Conservation (phyloP, 2,329 filamentous ascomycete species). For the Beauveria caledonica region DNA sequence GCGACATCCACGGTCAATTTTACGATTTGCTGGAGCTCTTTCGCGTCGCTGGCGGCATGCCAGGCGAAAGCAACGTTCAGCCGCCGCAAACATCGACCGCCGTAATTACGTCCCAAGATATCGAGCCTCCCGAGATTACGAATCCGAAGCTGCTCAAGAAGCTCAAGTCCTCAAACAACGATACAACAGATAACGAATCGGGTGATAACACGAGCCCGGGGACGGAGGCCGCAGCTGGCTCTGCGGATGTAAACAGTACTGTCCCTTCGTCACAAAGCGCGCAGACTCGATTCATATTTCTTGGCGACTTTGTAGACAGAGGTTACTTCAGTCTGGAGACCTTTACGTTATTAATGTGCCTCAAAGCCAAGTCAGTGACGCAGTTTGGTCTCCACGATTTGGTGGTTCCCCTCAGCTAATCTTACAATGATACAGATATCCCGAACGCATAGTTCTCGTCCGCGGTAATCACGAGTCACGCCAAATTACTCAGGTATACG, state of each 20-base stretch:
- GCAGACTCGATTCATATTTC: constrained; percentile 50
- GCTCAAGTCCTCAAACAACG: constrained; percentile 54
- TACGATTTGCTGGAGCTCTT: constrained; percentile 97
- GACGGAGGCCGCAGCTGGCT: constrained; percentile 11
- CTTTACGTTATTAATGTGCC: constrained; percentile 90
- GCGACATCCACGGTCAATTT: constrained; percentile 97
- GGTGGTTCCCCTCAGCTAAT: background rate
- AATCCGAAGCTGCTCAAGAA: constrained; percentile 82
- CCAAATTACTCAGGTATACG: constrained; percentile 96
- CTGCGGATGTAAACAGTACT: constrained; percentile 23
- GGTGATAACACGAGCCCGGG: constrained; percentile 31
- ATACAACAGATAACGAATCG: constrained; percentile 38
- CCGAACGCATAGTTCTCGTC: constrained; percentile 88
- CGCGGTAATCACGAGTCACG: constrained; percentile 96
- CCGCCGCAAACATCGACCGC: constrained; percentile 59
- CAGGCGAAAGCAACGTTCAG: constrained; percentile 67
- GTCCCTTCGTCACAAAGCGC: constrained; percentile 36
- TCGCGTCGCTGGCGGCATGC: constrained; percentile 93
- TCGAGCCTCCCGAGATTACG: constrained; percentile 86
- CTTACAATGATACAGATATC: constrained; percentile 55
- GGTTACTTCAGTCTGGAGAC: constrained; percentile 98
- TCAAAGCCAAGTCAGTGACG: constrained; percentile 60
- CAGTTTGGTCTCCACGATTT: constrained; percentile 15
- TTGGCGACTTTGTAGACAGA: constrained; percentile 93
- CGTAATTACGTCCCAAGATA: constrained; percentile 80